phyloP scores from a whole-genome alignment of 2,329 filamentous ascomycete genomes.

The Monosporascus sp. region DNA sequence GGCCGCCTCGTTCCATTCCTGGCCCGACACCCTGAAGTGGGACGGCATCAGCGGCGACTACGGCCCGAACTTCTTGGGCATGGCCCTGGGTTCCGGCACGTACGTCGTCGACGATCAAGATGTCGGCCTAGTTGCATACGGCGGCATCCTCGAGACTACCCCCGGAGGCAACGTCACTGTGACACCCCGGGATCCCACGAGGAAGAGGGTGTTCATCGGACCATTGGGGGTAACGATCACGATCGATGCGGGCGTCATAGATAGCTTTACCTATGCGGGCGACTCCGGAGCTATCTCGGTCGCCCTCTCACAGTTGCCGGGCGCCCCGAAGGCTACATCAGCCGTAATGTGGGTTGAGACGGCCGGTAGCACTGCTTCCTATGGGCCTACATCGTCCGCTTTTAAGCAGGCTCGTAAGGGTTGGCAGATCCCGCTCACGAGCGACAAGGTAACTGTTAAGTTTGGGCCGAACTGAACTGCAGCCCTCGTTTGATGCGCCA shows the following conservation, averaged over 20 bases:
- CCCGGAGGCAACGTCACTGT: constrained; percentile 26
- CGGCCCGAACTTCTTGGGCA: constrained; percentile 47
- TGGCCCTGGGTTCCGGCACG: constrained; percentile 42
- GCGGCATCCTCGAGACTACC: constrained; percentile 32
- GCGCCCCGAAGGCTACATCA: constrained; percentile 20
- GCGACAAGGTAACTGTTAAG: constrained; percentile 16
- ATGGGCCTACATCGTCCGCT: constrained; percentile 16
- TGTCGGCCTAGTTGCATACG: constrained; percentile 44
- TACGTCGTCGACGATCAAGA: constrained; percentile 41
- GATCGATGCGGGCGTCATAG: constrained; percentile 38
- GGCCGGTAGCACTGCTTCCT: constrained; percentile 16
- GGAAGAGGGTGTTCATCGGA: constrained; percentile 43
- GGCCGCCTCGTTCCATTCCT: constrained; percentile 51
- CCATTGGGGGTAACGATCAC: constrained; percentile 35
- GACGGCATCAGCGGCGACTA: constrained; percentile 54
- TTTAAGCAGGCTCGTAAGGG: constrained; percentile 19
- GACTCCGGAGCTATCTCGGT: constrained; percentile 20
- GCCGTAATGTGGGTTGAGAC: constrained; percentile 32
- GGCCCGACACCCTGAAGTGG: constrained; percentile 49
- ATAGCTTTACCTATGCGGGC: constrained; percentile 28
- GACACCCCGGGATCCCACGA: constrained; percentile 38
- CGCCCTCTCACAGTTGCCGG: constrained; percentile 24
- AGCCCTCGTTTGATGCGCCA: background rate
- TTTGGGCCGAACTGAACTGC: constrained; percentile 1
- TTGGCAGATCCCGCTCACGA: constrained; percentile 21